phyloP scores from a whole-genome alignment of 2,329 filamentous ascomycete species.

The Lithohypha guttulata region DNA sequence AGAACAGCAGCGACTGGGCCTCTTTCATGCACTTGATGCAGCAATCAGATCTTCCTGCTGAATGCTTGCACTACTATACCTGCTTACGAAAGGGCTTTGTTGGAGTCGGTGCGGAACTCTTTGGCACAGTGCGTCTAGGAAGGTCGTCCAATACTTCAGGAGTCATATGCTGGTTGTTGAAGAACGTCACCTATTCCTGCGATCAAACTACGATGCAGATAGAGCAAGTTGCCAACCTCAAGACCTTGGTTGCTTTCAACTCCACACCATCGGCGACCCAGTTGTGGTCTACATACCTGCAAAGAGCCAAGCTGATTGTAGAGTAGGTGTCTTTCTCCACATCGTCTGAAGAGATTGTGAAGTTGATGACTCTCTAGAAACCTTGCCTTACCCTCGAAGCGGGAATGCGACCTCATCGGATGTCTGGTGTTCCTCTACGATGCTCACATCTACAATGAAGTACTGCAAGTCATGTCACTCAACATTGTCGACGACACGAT shows the following conservation, averaged over 20 bases:
- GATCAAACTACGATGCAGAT: slow-evolving; percentile 11
- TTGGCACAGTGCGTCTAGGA: not conserved
- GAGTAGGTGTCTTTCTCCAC: slow-evolving; percentile 8
- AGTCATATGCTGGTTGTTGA: not conserved
- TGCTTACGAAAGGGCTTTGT: not conserved
- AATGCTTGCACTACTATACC: slow-evolving; percentile 3
- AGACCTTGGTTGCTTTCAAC: slow-evolving; percentile 15
- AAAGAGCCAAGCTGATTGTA: slow-evolving; percentile 15
- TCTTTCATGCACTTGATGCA: not conserved
- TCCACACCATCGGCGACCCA: slow-evolving; percentile 12
- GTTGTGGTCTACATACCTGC: slow-evolving; percentile 18
- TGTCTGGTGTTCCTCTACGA: slow-evolving; percentile 14
- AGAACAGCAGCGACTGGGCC: not conserved
- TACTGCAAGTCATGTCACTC: slow-evolving; percentile 9
- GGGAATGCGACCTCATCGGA: slow-evolving; percentile 12
- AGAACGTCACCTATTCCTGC: slow-evolving; percentile 6
- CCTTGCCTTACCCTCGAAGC: slow-evolving; percentile 13
- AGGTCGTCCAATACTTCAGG: not conserved
- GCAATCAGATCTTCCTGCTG: not conserved
- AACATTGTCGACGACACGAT: slow-evolving; percentile 8
- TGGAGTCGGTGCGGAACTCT: slow-evolving; percentile 1
- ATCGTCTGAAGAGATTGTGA: slow-evolving; percentile 3
- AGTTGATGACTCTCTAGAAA: slow-evolving; percentile 11
- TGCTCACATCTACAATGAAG: slow-evolving; percentile 16
- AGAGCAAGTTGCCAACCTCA: slow-evolving; percentile 13